Percentiles rank a stretch among this genome's conserved stretches.
Conservation (phyloP, 495 filamentous ascomycete species). For the Baudoinia panamericana region DNA sequence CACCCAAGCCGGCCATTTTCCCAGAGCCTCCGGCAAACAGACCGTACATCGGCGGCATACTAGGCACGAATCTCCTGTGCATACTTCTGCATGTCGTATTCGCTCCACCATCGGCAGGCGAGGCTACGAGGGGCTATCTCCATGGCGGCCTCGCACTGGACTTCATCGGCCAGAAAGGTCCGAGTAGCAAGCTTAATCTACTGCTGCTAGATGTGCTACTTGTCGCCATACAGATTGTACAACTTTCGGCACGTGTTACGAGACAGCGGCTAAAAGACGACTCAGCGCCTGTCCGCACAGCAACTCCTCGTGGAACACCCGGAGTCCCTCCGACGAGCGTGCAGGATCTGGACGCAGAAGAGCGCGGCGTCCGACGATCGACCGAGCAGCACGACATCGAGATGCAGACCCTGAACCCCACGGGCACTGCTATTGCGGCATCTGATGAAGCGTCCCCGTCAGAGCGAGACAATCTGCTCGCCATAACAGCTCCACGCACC, state of each 20-base stretch:
- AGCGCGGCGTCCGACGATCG: slow-evolving; percentile 50
- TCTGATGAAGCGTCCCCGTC: slow-evolving; percentile 19
- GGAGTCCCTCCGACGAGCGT: slow-evolving; percentile 10
- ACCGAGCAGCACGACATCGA: slow-evolving; percentile 40
- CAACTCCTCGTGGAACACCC: background rate
- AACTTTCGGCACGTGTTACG: slow-evolving; percentile 61
- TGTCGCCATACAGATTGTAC: slow-evolving; percentile 54
- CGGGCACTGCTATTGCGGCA: slow-evolving; percentile 1
- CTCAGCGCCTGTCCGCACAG: slow-evolving; percentile 22
- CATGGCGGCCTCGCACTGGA: slow-evolving; percentile 78
- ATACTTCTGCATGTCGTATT: slow-evolving; percentile 55
- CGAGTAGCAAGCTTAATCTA: slow-evolving; percentile 51
- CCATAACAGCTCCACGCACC: slow-evolving; percentile 9
- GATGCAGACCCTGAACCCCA: slow-evolving; percentile 28
- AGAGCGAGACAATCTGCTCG: slow-evolving; percentile 33
- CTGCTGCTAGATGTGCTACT: slow-evolving; percentile 52
- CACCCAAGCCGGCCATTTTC: slow-evolving; percentile 59
- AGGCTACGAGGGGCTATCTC: slow-evolving; percentile 65
- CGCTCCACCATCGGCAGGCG: slow-evolving; percentile 50
- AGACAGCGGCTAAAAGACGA: slow-evolving; percentile 40
- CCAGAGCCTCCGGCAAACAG: slow-evolving; percentile 43
- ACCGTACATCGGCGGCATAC: slow-evolving; percentile 56
- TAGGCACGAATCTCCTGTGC: slow-evolving; percentile 58
- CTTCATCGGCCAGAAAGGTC: slow-evolving; percentile 74
- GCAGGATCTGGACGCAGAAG: slow-evolving; percentile 72